Percentiles rank a stretch among this genome's conserved stretches.
These are phyloP conservation scores for Yamadazyma trypodendri DNA, from an alignment of 1,139 yeast genomes.

Conservation along the genomic window DNA sequence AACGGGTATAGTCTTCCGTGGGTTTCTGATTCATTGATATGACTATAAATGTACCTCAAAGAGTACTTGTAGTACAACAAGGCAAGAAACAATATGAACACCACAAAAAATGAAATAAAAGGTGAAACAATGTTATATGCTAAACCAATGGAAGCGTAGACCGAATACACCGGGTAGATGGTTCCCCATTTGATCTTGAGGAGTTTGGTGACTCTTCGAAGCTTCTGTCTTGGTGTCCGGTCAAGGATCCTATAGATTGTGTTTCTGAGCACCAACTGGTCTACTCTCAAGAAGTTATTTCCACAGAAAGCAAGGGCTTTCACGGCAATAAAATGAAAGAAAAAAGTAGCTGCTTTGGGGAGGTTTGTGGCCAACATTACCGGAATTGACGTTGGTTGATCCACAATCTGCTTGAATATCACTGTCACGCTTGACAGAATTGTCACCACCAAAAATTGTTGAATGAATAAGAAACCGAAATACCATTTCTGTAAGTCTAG, in stretches of 20 bases:
- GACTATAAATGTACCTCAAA: slow-evolving; percentile 52
- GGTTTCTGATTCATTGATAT: slow-evolving; percentile 57
- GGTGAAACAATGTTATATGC: slow-evolving; percentile 81
- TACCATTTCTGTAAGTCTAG: slow-evolving; percentile 65
- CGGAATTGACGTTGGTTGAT: slow-evolving; percentile 73
- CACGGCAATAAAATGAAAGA: slow-evolving; percentile 68
- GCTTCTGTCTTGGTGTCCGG: slow-evolving; percentile 60
- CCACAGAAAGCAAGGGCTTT: slow-evolving; percentile 77
- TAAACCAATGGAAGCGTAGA: slow-evolving; percentile 73
- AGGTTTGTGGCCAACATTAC: slow-evolving; percentile 67
- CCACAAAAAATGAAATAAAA: slow-evolving; percentile 61
- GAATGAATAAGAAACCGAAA: slow-evolving; percentile 71
- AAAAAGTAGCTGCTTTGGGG: slow-evolving; percentile 81
- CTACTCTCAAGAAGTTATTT: slow-evolving; percentile 57
- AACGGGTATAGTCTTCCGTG: slow-evolving; percentile 68
- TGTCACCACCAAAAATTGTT: slow-evolving; percentile 80
- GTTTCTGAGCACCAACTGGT: slow-evolving; percentile 40
- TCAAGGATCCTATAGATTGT: slow-evolving; percentile 40
- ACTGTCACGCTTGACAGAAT: slow-evolving; percentile 78
- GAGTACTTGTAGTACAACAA: slow-evolving; percentile 69
- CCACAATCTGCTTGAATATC: slow-evolving; percentile 60
- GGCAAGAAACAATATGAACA: slow-evolving; percentile 56
- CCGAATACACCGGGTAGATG: slow-evolving; percentile 70
- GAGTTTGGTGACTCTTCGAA: slow-evolving; percentile 41
- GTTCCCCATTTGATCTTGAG: slow-evolving; percentile 71